Evolutionary conservation across 192 early-diverging fungal species (phyloP).

Genomic region (Coemansia sp.): DNA sequence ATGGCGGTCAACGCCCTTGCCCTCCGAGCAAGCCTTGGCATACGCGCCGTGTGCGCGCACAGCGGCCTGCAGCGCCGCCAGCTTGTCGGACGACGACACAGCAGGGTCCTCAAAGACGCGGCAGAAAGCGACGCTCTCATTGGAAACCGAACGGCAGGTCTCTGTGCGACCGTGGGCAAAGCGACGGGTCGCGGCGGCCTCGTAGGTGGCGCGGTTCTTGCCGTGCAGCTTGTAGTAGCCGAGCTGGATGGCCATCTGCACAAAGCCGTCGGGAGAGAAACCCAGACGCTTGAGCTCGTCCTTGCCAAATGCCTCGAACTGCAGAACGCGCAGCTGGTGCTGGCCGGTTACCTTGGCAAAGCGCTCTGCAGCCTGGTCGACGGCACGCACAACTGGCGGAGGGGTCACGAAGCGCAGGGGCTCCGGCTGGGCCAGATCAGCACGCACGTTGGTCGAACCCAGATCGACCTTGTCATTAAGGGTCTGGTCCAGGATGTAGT

Average conservation of each 20-base stretch:
- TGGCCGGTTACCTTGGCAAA: slow-evolving; percentile 78
- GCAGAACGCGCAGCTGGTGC: slow-evolving; percentile 82
- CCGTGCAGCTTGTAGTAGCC: slow-evolving; percentile 96
- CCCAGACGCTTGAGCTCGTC: slow-evolving; percentile 85
- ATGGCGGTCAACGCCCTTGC: slow-evolving; percentile 88
- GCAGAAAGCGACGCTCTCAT: slow-evolving; percentile 79
- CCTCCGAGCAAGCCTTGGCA: slow-evolving; percentile 80
- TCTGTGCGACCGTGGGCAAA: slow-evolving; percentile 94
- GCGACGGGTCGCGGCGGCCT: slow-evolving; percentile 86
- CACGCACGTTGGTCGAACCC: slow-evolving; percentile 59
- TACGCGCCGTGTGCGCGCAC: slow-evolving; percentile 76
- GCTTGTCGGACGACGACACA: slow-evolving; percentile 59
- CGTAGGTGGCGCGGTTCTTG: slow-evolving; percentile 78
- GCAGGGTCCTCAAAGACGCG: slow-evolving; percentile 76
- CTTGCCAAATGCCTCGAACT: slow-evolving; percentile 90
- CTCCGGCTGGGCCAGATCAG: slow-evolving; percentile 64
- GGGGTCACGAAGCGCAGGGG: slow-evolving; percentile 74
- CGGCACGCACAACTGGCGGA: slow-evolving; percentile 58
- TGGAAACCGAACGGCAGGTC: slow-evolving; percentile 77
- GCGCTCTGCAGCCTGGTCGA: slow-evolving; percentile 69
- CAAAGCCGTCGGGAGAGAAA: slow-evolving; percentile 77
- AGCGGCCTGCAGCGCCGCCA: slow-evolving; percentile 71
- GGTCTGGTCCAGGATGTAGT: slow-evolving; percentile 66
- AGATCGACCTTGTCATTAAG: slow-evolving; percentile 70
- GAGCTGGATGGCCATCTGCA: slow-evolving; percentile 94